These are phyloP conservation scores for Lipomyces spencermartinsiae DNA, from an alignment of 805 yeast species.

Conservation along the genomic window DNA sequence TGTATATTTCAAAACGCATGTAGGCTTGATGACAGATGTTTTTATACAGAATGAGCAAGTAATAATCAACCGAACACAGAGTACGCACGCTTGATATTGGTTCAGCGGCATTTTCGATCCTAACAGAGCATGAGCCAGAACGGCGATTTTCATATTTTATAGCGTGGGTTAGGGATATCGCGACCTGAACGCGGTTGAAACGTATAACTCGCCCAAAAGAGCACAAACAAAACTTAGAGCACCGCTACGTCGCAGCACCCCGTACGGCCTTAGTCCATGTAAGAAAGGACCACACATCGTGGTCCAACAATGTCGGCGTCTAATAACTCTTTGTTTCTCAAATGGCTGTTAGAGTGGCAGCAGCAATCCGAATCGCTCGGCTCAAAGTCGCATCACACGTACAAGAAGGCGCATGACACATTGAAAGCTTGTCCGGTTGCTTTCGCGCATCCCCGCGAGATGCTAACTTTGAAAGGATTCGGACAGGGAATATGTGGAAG, in stretches of 20 bases:
- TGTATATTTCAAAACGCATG: too few relatives aligned
- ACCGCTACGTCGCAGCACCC: background rate
- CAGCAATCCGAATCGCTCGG: slow-evolving; percentile 44
- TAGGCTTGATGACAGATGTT: background rate
- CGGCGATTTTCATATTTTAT: too few relatives aligned
- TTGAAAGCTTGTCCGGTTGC: slow-evolving; percentile 54
- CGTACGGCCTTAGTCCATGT: background rate
- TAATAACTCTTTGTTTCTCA: slow-evolving; percentile 27
- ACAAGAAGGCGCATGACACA: slow-evolving; percentile 62
- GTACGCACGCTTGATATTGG: background rate
- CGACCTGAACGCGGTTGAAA: too few relatives aligned
- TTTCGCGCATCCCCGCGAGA: slow-evolving; percentile 62
- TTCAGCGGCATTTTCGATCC: too few relatives aligned
- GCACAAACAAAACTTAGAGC: background rate
- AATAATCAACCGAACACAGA: background rate
- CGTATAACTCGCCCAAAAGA: background rate
- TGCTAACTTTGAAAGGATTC: slow-evolving; percentile 65
- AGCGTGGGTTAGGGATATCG: too few relatives aligned
- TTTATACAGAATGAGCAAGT: background rate
- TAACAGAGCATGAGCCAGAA: too few relatives aligned
- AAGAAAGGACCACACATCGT: background rate
- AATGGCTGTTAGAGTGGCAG: slow-evolving; percentile 33
- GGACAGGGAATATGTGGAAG: slow-evolving; percentile 71
- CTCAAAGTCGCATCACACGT: slow-evolving; percentile 59
- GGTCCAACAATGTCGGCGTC: slow-evolving; percentile 9